A percentile compares a stretch with the other conserved stretches of the same genome.
phyloP scores from a whole-genome alignment of 2,329 filamentous ascomycete species.

The Fusarium sarcochroum region DNA sequence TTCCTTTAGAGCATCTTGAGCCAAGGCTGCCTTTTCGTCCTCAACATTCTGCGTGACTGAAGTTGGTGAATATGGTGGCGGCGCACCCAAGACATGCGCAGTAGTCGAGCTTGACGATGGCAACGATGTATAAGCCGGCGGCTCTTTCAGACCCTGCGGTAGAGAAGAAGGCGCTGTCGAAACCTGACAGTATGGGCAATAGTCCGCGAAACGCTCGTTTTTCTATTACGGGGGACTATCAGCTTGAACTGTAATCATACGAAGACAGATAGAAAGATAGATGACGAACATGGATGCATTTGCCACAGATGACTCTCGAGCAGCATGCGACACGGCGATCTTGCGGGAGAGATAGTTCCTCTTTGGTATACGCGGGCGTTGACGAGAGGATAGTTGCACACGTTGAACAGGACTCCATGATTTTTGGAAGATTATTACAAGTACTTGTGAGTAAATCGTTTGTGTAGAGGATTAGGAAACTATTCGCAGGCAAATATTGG shows the following conservation, averaged over 20 bases:
- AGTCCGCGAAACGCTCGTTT: slow-evolving; percentile 76
- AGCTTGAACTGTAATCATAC: slow-evolving; percentile 10
- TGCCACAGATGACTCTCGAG: slow-evolving; percentile 77
- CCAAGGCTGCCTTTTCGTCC: slow-evolving; percentile 46
- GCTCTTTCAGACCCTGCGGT: slow-evolving; percentile 75
- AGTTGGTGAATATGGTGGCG: slow-evolving; percentile 57
- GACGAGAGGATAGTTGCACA: slow-evolving; percentile 74
- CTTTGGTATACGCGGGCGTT: slow-evolving; percentile 68
- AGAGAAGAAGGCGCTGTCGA: slow-evolving; percentile 69
- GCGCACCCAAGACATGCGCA: slow-evolving; percentile 49
- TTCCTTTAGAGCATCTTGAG: slow-evolving; percentile 51
- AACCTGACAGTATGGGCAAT: slow-evolving; percentile 84
- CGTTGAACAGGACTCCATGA: slow-evolving; percentile 74
- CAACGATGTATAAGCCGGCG: slow-evolving; percentile 72
- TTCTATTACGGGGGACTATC: slow-evolving; percentile 55
- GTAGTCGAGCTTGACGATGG: slow-evolving; percentile 48
- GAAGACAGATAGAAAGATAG: background rate
- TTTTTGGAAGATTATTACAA: slow-evolving; percentile 8
- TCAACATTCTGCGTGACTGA: slow-evolving; percentile 12
- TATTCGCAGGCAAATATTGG: slow-evolving; percentile 12
- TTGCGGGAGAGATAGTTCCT: slow-evolving; percentile 67
- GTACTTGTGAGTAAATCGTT: slow-evolving; percentile 4
- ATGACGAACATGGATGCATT: slow-evolving; percentile 73
- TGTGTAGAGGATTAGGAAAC: slow-evolving; percentile 2
- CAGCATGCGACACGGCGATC: slow-evolving; percentile 78